Conservation (phyloP, 2,329 filamentous ascomycete species). For the Trichoderma sp. region DNA sequence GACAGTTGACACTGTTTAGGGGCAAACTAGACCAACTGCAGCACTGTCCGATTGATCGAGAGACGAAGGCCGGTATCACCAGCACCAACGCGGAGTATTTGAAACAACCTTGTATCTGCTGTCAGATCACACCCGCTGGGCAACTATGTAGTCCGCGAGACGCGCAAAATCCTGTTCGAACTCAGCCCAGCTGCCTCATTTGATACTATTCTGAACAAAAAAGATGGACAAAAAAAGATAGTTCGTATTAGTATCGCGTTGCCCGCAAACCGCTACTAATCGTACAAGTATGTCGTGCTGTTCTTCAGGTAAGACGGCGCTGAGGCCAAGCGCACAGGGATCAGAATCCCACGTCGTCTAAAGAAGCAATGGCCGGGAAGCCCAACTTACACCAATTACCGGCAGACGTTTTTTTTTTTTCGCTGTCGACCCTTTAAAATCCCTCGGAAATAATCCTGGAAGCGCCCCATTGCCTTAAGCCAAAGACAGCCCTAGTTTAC, state of each 20-base stretch:
- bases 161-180: background rate
- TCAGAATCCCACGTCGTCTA: background rate
- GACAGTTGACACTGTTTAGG: background rate
- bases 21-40: background rate
- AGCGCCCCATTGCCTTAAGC: constrained; percentile 7
- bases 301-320: background rate
- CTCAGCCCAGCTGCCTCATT: background rate
- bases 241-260: background rate
- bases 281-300: background rate
- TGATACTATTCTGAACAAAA: background rate
- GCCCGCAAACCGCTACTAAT: background rate
- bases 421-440: background rate
- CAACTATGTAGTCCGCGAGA: background rate
- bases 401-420: background rate
- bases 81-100: background rate
- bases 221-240: background rate
- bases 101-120: background rate
- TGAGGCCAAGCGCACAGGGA: background rate
- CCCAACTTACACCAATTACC: background rate
- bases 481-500: background rate
- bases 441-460: background rate
- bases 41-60: background rate
- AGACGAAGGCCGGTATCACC: background rate
- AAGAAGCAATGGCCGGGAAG: background rate
- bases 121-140: background rate